Base-by-base conservation (phyloP, 2,329 filamentous ascomycete species). In the Didymella lethalis region DNA sequence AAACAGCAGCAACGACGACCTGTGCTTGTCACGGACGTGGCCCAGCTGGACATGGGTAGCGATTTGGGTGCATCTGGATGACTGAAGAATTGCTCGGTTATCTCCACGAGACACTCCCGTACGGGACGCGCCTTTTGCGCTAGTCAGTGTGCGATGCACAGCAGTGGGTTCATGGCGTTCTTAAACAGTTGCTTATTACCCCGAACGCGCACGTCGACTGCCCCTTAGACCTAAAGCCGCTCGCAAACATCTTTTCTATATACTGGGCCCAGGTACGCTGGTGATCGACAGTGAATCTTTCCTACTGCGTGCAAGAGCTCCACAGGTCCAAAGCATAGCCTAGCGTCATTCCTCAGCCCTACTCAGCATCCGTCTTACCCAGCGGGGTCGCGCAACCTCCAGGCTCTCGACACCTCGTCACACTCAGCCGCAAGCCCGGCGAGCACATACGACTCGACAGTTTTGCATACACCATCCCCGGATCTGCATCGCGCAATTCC, bases 361-460 rank as follows among this genome's bases (percentile, higher is more conserved):
- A 61, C 11, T 43, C 40, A 26, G 40, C 44, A 56, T 41, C 40
- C 40, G 49, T 64, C 58, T 51, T 43, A 51, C 48, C 38, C 38
- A 45, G 64, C 65, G 59, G 29, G 47, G 52, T 44, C 14, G 49
- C 45, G 48, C 54, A 58, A 41, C 41, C 57, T 62, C 55, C 54
- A 58, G 36, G 34, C 59, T 62, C 55, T 51, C 54, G 36, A 60
- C 53, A 53, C 51, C 6, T 23, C 41, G 16, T 49, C 46, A 20
- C 47, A 8, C 45, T 67, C 66, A 70, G 67, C 67, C 69, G 64
- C 64, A 68, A 65, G 60, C 56, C 58, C 47, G 36, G 44, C 41
- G 43, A 43, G 54, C 10, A 28, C 20, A 28, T 28, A 46, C 45
- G 40, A 43, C 56, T 25, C 25, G 36, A 40, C 47, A 18, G 20